phyloP scores from a whole-genome alignment of 148 eudicot species.

The Rhododendron kiyosumense region DNA sequence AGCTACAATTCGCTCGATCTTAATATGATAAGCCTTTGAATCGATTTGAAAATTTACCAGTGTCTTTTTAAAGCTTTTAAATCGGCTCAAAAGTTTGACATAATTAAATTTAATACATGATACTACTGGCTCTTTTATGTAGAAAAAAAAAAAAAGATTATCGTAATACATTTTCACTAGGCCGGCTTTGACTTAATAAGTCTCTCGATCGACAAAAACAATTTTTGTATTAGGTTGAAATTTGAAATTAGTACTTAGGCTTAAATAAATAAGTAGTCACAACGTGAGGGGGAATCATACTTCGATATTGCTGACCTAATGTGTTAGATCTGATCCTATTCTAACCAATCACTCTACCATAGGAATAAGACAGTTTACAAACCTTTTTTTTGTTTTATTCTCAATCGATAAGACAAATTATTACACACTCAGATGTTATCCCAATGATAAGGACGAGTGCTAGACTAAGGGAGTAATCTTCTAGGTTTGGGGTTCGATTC shows the following conservation, averaged over 20 bases:
- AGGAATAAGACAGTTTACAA: not conserved
- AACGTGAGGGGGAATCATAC: not conserved
- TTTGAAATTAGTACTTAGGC: slow-evolving; percentile 4
- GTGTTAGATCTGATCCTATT: not conserved
- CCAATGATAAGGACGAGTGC: too few relatives aligned
- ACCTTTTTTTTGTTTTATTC: too few relatives aligned
- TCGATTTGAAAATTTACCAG: not conserved
- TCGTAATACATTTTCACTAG: not conserved
- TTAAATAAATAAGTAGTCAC: not conserved
- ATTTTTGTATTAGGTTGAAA: not conserved
- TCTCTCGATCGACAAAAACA: not conserved
- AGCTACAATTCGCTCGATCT: not conserved
- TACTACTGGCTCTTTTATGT: too few relatives aligned
- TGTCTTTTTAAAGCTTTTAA: not conserved
- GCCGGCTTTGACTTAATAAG: slow-evolving; percentile 9
- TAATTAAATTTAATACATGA: too few relatives aligned
- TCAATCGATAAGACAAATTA: too few relatives aligned
- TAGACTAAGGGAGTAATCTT: too few relatives aligned
- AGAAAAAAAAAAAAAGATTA: too few relatives aligned
- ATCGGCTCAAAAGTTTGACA: not conserved
- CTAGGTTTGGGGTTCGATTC: too few relatives aligned
- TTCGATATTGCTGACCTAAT: not conserved
- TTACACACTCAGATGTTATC: too few relatives aligned
- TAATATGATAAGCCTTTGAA: not conserved
- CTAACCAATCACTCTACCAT: not conserved